These are phyloP conservation scores for Vishniacozyma victoriae DNA, from an alignment of 768 basidiomycete species.

Conservation along the genomic window DNA sequence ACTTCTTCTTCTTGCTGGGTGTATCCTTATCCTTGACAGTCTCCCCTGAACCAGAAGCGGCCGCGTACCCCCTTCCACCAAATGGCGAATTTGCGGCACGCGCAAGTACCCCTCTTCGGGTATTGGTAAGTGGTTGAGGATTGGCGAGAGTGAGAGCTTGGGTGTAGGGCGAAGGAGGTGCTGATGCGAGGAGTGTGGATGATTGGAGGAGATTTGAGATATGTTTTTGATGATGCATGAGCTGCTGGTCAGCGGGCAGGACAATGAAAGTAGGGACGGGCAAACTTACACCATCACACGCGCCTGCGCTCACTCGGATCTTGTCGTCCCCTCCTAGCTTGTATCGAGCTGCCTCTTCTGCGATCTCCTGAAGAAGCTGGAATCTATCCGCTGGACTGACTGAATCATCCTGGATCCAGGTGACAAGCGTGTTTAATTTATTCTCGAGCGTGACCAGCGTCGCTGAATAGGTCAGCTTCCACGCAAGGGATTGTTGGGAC, in stretches of 20 bases:
- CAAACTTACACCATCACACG: constrained; percentile 73
- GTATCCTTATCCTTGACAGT: constrained; percentile 25
- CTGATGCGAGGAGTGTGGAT: constrained; percentile 42
- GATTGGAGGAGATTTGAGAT: constrained; percentile 40
- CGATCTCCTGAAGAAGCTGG: constrained; percentile 81
- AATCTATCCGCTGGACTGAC: constrained; percentile 58
- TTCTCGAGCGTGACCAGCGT: constrained; percentile 74
- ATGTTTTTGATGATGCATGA: constrained; percentile 46
- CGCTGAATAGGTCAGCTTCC: constrained; percentile 50
- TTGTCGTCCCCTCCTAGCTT: constrained; percentile 96
- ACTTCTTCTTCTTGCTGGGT: constrained; percentile 43
- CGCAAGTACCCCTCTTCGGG: constrained; percentile 19
- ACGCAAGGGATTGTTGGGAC: background rate
- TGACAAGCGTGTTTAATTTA: constrained; percentile 69
- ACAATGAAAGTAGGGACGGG: background rate
- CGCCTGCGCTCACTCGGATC: constrained; percentile 86
- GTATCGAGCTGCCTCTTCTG: constrained; percentile 84
- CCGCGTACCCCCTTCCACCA: constrained; percentile 15
- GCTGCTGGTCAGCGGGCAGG: constrained; percentile 20
- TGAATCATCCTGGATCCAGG: constrained; percentile 59
- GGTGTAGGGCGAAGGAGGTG: constrained; percentile 33
- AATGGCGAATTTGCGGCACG: constrained; percentile 38
- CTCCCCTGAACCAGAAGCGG: constrained; percentile 7
- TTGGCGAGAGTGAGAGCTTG: constrained; percentile 28
- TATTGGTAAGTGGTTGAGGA: constrained; percentile 9